These are phyloP conservation scores for Septoria linicola DNA, from an alignment of 2,329 filamentous ascomycete genomes.

Conservation along the genomic window DNA sequence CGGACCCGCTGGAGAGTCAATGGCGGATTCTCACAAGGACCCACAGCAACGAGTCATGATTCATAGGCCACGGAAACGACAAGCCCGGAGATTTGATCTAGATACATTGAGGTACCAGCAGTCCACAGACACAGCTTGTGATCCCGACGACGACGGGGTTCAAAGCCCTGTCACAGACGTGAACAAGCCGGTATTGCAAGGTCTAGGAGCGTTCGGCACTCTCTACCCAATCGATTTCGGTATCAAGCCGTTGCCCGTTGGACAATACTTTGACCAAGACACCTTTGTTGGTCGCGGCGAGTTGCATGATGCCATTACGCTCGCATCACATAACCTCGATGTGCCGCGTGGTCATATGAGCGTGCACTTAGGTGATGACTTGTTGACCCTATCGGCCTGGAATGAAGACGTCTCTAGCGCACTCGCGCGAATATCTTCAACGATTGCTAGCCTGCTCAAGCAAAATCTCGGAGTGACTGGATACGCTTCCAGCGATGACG, in stretches of 20 bases:
- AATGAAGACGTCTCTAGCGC: conserved; percentile 54
- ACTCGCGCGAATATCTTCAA: conserved; percentile 41
- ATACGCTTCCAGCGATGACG: conserved; percentile 16
- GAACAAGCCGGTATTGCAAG: conserved; percentile 35
- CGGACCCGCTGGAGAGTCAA: background rate
- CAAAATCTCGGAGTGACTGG: conserved; percentile 17
- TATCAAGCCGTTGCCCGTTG: conserved; percentile 49
- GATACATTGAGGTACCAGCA: conserved; percentile 49
- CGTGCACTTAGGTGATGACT: conserved; percentile 39
- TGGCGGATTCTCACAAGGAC: background rate
- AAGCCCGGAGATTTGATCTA: conserved; percentile 49
- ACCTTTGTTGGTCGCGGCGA: conserved; percentile 61
- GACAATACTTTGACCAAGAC: conserved; percentile 56
- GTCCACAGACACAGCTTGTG: conserved; percentile 40
- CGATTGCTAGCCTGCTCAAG: conserved; percentile 25
- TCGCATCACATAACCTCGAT: conserved; percentile 47
- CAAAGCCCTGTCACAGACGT: background rate
- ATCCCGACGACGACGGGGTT: conserved; percentile 6
- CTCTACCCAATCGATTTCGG: conserved; percentile 56
- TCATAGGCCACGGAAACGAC: conserved; percentile 35
- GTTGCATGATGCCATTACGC: conserved; percentile 47
- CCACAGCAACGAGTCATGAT: conserved; percentile 7
- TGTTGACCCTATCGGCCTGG: conserved; percentile 54
- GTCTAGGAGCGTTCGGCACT: conserved; percentile 50
- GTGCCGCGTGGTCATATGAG: conserved; percentile 40